These are phyloP conservation scores for Cryptococcus deneoformans DNA, from an alignment of 1,284 basidiomycete genomes.

Conservation along the genomic window DNA sequence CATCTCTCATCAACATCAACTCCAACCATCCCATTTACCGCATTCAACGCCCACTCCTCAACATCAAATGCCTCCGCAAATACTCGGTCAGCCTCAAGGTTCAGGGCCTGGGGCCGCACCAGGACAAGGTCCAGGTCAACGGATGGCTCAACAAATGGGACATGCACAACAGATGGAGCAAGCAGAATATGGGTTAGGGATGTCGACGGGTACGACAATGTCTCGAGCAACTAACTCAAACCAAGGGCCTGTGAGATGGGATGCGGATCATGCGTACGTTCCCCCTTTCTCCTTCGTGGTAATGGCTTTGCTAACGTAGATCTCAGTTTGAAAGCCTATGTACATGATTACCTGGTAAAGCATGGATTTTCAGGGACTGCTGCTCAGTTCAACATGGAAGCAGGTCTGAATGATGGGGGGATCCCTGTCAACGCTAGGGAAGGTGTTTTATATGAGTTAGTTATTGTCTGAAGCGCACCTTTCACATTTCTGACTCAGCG, in stretches of 20 bases:
- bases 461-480: not conserved
- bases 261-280: constrained; percentile 42
- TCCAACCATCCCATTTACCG: constrained; percentile 12
- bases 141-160: constrained; percentile 1
- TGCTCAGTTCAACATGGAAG: constrained; percentile 40
- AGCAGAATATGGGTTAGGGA: not conserved
- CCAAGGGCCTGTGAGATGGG: constrained; percentile 24
- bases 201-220: constrained; percentile 14
- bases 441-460: constrained; percentile 49
- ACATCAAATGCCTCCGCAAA: not conserved
- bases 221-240: constrained; percentile 17
- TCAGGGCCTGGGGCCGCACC: not conserved
- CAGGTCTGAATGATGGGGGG: constrained; percentile 36
- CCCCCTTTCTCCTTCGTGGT: not conserved
- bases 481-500: not conserved
- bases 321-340: constrained; percentile 42
- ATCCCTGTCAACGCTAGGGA: constrained; percentile 35
- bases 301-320: constrained; percentile 9
- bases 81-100: not conserved
- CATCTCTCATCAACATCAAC: constrained; percentile 3
- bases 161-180: not conserved
- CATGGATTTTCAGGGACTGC: constrained; percentile 38
- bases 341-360: constrained; percentile 47
- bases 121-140: constrained; percentile 13
- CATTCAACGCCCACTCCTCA: not conserved